These are phyloP conservation scores for Uromyces viciae-fabae DNA, from an alignment of 1,284 basidiomycete species.

Conservation along the genomic window DNA sequence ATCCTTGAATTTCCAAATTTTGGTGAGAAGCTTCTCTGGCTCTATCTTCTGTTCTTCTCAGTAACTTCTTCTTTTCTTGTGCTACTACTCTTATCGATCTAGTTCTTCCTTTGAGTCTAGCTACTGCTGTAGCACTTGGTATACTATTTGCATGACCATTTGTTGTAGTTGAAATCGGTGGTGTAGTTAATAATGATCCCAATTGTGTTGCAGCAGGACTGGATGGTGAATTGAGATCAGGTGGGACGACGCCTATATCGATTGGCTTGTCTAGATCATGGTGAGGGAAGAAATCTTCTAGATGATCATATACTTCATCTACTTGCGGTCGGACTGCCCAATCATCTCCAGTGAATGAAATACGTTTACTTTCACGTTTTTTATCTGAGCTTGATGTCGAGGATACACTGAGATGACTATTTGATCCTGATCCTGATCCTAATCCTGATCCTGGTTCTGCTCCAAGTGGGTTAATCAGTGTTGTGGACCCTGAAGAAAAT, in stretches of 20 bases:
- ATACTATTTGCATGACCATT: neutral
- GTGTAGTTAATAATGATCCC: neutral
- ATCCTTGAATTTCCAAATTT: too few relatives aligned
- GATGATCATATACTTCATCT: slow-evolving; percentile 86
- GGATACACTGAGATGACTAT: neutral
- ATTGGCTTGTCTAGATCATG: slow-evolving; percentile 95
- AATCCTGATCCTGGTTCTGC: too few relatives aligned
- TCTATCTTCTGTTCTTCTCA: slow-evolving; percentile 19
- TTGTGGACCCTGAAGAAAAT: neutral
- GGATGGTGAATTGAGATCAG: slow-evolving; percentile 65
- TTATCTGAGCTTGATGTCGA: neutral
- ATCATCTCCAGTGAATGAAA: slow-evolving; percentile 48
- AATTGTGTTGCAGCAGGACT: slow-evolving; percentile 15
- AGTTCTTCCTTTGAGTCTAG: slow-evolving; percentile 30
- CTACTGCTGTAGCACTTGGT: neutral
- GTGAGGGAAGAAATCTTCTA: slow-evolving; percentile 92
- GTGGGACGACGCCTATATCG: slow-evolving; percentile 67
- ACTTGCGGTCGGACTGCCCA: slow-evolving; percentile 75
- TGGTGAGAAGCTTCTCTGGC: neutral
- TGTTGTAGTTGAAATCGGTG: neutral
- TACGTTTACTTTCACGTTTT: neutral
- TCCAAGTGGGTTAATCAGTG: too few relatives aligned
- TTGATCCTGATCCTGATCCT: too few relatives aligned
- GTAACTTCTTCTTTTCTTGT: slow-evolving; percentile 56
- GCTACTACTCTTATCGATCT: slow-evolving; percentile 92